A percentile compares a stretch with the other conserved stretches of the same genome.
These are phyloP conservation scores for Wickerhamiella alocasiicola DNA, from an alignment of 805 yeast species.

Conservation along the genomic window DNA sequence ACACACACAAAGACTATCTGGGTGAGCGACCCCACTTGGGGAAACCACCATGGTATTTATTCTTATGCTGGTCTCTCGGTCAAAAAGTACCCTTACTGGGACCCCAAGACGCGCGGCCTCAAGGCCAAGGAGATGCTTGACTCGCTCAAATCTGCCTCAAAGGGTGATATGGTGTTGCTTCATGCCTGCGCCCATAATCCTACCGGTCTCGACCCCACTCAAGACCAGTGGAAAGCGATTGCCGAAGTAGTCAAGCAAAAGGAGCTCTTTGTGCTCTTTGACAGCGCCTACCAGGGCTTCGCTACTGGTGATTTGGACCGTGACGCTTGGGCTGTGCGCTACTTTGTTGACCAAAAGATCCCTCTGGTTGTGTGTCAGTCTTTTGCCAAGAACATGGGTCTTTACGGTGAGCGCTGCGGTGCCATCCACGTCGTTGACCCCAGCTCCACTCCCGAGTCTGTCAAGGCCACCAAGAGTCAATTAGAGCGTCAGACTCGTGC, in stretches of 20 bases:
- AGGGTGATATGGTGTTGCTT: constrained; percentile 55
- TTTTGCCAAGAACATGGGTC: constrained; percentile 89
- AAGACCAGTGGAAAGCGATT: constrained; percentile 68
- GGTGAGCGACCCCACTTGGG: constrained; percentile 88
- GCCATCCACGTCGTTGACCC: constrained; percentile 51
- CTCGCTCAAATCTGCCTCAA: constrained; percentile 43
- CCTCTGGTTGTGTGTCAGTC: constrained; percentile 62
- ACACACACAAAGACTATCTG: constrained; percentile 39
- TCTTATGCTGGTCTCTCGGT: constrained; percentile 53
- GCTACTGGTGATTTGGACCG: constrained; percentile 70
- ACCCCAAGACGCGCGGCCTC: constrained; percentile 45
- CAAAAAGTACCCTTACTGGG: constrained; percentile 59
- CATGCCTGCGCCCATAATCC: constrained; percentile 98
- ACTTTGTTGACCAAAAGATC: constrained; percentile 32
- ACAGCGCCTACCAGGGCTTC: constrained; percentile 93
- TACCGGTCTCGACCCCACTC: constrained; percentile 84
- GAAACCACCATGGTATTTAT: constrained; percentile 78
- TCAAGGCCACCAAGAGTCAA: constrained; percentile 54
- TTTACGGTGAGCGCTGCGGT: constrained; percentile 92
- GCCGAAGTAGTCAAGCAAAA: constrained; percentile 47
- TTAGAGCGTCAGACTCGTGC: constrained; percentile 75
- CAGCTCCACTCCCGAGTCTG: constrained; percentile 30
- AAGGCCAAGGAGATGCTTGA: constrained; percentile 51
- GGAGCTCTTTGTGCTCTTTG: constrained; percentile 67
- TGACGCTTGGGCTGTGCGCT: constrained; percentile 49